Percentiles rank a stretch among this genome's conserved stretches.
Conservation (phyloP, 1,139 yeast species). For the Trichomonascaceae sp. region DNA sequence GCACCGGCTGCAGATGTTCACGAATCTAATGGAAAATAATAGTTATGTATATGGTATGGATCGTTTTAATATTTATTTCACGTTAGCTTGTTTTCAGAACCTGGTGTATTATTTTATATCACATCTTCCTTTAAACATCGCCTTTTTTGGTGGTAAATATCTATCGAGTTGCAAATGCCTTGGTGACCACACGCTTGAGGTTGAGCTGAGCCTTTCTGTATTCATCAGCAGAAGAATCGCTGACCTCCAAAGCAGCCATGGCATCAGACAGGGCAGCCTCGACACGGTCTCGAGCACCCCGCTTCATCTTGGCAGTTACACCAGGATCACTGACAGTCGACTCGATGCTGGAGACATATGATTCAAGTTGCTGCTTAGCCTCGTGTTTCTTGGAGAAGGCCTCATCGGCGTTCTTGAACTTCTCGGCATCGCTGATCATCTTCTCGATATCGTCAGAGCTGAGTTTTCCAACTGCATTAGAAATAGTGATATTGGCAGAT, state of each 20-base stretch:
- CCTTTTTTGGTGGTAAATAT: conserved; percentile 4
- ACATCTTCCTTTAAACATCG: background rate
- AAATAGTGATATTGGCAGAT: conserved; percentile 98
- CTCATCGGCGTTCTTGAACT: conserved; percentile 97
- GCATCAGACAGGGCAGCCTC: conserved; percentile 99
- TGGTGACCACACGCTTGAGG: conserved; percentile 98
- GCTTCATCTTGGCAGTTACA: conserved; percentile 96
- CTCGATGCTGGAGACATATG: conserved; percentile 97
- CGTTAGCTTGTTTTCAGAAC: background rate
- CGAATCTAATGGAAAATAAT: background rate
- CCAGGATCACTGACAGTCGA: conserved; percentile 97
- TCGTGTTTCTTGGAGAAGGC: conserved; percentile 99
- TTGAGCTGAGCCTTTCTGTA: conserved; percentile 98
- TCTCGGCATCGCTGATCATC: conserved; percentile 98
- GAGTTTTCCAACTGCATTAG: conserved; percentile 99
- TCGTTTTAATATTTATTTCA: background rate
- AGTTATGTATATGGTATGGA: background rate
- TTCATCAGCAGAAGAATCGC: conserved; percentile 95
- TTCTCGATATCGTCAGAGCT: conserved; percentile 96
- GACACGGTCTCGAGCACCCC: conserved; percentile 95
- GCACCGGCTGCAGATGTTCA: conserved; percentile 1
- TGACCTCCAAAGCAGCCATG: conserved; percentile 94
- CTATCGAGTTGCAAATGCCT: conserved; percentile 99
- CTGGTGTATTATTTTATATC: background rate
- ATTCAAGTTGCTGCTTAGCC: conserved; percentile 98